Conservation (phyloP, 495 filamentous ascomycete genomes). For the Tuber melanosporum region DNA sequence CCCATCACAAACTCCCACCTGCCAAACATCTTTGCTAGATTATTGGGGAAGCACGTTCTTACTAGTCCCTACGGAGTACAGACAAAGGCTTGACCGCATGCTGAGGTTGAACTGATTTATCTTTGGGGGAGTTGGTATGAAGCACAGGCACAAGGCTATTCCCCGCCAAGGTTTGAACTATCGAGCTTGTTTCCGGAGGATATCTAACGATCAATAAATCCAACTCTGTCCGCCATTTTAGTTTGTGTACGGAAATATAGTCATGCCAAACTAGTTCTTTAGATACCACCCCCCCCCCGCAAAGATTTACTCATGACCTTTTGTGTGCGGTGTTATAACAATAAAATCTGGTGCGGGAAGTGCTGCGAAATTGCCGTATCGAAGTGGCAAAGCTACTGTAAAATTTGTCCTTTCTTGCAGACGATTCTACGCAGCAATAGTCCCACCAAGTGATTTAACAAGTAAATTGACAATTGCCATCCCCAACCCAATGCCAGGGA, state of each 20-base stretch:
- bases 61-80: not conserved
- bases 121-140: not conserved
- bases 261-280: not conserved
- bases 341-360: not conserved
- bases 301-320: not conserved
- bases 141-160: not conserved
- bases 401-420: conserved; percentile 53
- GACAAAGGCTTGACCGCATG: not conserved
- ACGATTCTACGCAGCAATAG: conserved; percentile 53
- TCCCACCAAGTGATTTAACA: conserved; percentile 52
- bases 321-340: not conserved
- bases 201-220: not conserved
- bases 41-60: not conserved
- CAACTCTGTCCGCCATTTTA: not conserved
- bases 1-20: not conserved
- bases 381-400: not conserved
- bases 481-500: conserved; percentile 60
- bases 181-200: not conserved
- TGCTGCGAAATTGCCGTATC: not conserved
- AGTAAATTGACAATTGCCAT: conserved; percentile 62
- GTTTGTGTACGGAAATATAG: not conserved
- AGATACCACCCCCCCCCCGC: not conserved
- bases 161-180: not conserved
- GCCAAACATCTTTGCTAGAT: not conserved
- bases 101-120: not conserved